Percentiles rank a stretch among this genome's conserved stretches.
Conservation (phyloP, 352 stramenopile species). For the Phytophthora foliorum region DNA sequence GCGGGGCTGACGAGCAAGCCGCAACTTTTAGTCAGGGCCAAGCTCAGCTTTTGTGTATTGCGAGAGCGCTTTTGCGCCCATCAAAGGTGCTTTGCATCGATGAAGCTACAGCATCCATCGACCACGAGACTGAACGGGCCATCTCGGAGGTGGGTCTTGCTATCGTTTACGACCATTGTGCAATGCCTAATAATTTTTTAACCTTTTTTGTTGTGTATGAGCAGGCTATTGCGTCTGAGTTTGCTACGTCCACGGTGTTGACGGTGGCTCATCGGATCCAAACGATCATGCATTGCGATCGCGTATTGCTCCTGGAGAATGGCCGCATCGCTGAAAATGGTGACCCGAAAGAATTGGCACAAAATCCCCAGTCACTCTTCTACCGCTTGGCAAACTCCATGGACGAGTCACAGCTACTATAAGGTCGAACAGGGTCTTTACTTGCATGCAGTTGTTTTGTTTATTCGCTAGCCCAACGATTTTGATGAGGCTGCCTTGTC, state of each 20-base stretch:
- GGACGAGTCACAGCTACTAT: constrained; percentile 18
- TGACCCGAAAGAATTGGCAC: constrained; percentile 42
- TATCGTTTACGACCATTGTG: too few relatives aligned
- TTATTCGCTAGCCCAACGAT: constrained; percentile 11
- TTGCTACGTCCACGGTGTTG: constrained; percentile 94
- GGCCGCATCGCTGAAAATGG: constrained; percentile 66
- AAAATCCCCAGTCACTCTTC: constrained; percentile 55
- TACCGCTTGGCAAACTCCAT: constrained; percentile 42
- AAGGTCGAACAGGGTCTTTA: not conserved
- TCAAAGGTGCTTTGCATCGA: constrained; percentile 96
- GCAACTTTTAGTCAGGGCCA: constrained; percentile 80
- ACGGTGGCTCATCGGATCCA: constrained; percentile 98
- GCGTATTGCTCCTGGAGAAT: constrained; percentile 74
- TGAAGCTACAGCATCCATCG: constrained; percentile 92
- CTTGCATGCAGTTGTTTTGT: not conserved
- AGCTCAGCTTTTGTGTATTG: constrained; percentile 80
- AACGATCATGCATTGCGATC: constrained; percentile 96
- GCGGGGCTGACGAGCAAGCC: constrained; percentile 43
- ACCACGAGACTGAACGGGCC: constrained; percentile 88
- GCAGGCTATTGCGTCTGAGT: constrained; percentile 93
- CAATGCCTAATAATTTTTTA: too few relatives aligned
- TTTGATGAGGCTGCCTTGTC: constrained; percentile 15
- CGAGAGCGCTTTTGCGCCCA: constrained; percentile 82
- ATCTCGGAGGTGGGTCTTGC: constrained; percentile 65
- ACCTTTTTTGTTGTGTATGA: not conserved